phyloP scores from a whole-genome alignment of 129 eudicot genomes.

The Heracleum sosnowskyi region DNA sequence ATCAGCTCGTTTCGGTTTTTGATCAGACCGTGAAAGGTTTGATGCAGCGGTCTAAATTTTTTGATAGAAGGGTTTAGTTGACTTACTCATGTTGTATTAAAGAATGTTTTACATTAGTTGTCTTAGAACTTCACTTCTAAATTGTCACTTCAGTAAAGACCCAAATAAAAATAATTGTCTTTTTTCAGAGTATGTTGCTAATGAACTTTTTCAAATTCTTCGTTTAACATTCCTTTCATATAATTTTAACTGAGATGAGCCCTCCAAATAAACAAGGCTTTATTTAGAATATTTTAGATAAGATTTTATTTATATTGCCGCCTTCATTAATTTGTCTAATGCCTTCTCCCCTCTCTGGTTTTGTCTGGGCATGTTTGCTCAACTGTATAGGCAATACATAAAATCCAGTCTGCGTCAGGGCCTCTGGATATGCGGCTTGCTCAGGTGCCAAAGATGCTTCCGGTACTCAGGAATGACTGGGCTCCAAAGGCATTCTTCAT shows the following conservation, averaged over 20 bases:
- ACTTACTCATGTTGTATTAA: too few relatives aligned
- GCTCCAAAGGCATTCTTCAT: slow-evolving; percentile 80
- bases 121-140: background rate
- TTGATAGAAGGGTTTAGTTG: background rate
- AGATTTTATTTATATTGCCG: background rate
- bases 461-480: slow-evolving; percentile 78
- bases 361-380: slow-evolving; percentile 2
- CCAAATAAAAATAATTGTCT: background rate
- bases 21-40: background rate
- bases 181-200: too few relatives aligned
- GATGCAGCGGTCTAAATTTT: background rate
- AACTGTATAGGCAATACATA: slow-evolving; percentile 55
- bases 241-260: background rate
- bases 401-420: slow-evolving; percentile 90
- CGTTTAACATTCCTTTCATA: background rate
- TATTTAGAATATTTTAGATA: background rate
- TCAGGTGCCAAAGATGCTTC: slow-evolving; percentile 95
- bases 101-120: background rate
- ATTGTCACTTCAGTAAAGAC: background rate
- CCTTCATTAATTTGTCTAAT: background rate
- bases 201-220: background rate
- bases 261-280: background rate
- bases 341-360: background rate
- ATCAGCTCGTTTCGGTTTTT: background rate
- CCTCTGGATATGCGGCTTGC: slow-evolving; percentile 93